Percentiles rank a stretch among this genome's conserved stretches.
These are phyloP conservation scores for Corymbia calophylla DNA, from an alignment of 441 rosid genomes.

Conservation along the genomic window DNA sequence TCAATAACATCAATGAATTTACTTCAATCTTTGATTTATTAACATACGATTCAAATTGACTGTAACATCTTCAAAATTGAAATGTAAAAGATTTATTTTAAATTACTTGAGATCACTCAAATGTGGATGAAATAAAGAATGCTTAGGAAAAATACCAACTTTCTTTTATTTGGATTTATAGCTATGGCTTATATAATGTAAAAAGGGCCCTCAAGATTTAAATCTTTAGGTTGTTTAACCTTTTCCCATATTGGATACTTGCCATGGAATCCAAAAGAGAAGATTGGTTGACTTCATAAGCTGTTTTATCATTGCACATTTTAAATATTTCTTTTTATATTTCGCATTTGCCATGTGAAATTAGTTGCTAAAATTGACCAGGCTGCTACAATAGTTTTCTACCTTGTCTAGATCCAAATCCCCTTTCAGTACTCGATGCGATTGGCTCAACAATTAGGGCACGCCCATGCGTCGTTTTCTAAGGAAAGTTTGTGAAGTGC, in stretches of 20 bases:
- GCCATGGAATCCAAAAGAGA: not conserved
- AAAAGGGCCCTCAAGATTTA: not conserved
- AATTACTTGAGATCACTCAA: not conserved
- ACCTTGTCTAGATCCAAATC: not conserved
- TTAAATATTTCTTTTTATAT: not conserved
- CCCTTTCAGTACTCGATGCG: not conserved
- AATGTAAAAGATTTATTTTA: not conserved
- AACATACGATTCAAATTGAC: not conserved
- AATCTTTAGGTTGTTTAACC: too few species aligned
- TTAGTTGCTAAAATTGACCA: not conserved
- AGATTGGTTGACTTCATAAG: not conserved
- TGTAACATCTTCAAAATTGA: not conserved
- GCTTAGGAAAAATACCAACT: not conserved
- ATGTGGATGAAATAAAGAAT: accelerated
- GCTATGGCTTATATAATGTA: not conserved
- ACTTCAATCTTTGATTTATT: too few species aligned
- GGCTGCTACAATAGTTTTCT: not conserved
- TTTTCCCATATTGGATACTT: not conserved
- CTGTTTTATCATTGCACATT: not conserved
- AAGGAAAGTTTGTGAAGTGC: not conserved
- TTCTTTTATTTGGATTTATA: not conserved
- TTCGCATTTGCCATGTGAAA: not conserved
- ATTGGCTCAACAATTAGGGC: not conserved
- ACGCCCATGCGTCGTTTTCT: not conserved
- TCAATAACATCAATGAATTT: too few species aligned